Evolutionary conservation across 2,329 filamentous ascomycete species (phyloP), one percentile per base, ranked within the genome.

Genomic region (Hymenoscyphus salicellus): DNA sequence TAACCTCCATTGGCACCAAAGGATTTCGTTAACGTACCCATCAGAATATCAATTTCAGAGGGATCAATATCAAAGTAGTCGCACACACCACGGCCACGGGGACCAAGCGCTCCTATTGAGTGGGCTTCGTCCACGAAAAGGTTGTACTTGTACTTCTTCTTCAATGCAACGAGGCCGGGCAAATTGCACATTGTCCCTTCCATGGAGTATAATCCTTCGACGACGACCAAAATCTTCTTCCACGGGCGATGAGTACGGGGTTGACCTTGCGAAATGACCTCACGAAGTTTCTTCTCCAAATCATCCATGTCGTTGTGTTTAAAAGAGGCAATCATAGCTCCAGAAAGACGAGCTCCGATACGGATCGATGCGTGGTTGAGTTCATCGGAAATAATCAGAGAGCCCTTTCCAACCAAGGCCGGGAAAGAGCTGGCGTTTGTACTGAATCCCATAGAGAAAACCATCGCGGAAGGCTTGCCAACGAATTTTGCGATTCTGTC

Each of bases 201-300:
- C 95, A 99, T 99, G 0, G 94, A 98, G 83, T 99, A 99, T 23
- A 99, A 85, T 72, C 95, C 95, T 78, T 99, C 95, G 43, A 99
- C 92, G 43, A 94, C 93, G 55, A 99, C 91, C 60, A 99, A 78
- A 66, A 99, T 98, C 86, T 98, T 99, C 84, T 96, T 97, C 95
- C 95, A 99, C 0, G 95, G 95, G 33, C 95, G 90, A 78, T 99
- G 95, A n/a, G 94, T 99, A 70, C 95, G 90, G 61, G 95, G 95
- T 76, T 99, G 95, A 55, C 95, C 95, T 79, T 98, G 94, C 16
- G 94, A 93, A 75, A 99, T 98, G 70, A 89, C 90, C 76, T 98
- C 93, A 52, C 95, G 90, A 6, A 99, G 86, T 72, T 90, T 88
- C 65, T 86, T 86, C 79, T 99, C 95, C 20, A 99, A 83, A 72